Evolutionary conservation across 2,329 filamentous ascomycete species (phyloP).

Genomic region (Clonostachys rhizophaga): DNA sequence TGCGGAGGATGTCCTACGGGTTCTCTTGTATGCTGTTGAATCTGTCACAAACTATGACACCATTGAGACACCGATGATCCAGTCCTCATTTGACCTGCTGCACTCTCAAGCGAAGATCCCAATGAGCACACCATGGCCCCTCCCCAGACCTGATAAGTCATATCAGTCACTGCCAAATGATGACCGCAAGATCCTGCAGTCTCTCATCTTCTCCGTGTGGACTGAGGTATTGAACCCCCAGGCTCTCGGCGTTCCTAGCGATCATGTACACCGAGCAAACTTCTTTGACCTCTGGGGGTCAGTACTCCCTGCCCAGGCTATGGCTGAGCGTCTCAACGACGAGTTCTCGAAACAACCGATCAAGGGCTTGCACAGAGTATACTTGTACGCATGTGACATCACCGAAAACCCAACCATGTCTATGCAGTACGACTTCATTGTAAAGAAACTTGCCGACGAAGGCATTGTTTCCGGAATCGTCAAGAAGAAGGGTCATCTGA

Average conservation of each 20-base stretch:
- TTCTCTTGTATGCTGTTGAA: slow-evolving; percentile 38
- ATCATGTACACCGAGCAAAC: slow-evolving; percentile 34
- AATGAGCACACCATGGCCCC: slow-evolving; percentile 13
- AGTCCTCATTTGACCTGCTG: slow-evolving; percentile 31
- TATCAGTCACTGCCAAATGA: slow-evolving; percentile 23
- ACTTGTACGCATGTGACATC: slow-evolving; percentile 40
- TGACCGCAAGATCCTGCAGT: slow-evolving; percentile 32
- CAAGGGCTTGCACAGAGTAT: slow-evolving; percentile 27
- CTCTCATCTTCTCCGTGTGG: slow-evolving; percentile 38
- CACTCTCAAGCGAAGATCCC: slow-evolving; percentile 28
- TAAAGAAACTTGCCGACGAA: slow-evolving; percentile 13
- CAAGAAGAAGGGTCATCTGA: background rate
- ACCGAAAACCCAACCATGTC: slow-evolving; percentile 44
- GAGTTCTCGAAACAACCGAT: slow-evolving; percentile 29
- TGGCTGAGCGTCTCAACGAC: slow-evolving; percentile 37
- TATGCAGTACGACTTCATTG: slow-evolving; percentile 38
- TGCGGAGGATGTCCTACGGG: slow-evolving; percentile 35
- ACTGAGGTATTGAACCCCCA: slow-evolving; percentile 33
- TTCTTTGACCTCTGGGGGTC: slow-evolving; percentile 48
- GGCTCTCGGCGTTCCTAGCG: slow-evolving; percentile 28
- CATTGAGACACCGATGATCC: slow-evolving; percentile 38
- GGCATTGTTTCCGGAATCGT: slow-evolving; percentile 6
- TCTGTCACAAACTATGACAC: slow-evolving; percentile 38
- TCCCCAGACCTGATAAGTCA: slow-evolving; percentile 15
- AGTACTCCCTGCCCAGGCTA: slow-evolving; percentile 39